Evolutionary conservation across 768 basidiomycete genomes (phyloP).

Genomic region (Agaricus bisporus): DNA sequence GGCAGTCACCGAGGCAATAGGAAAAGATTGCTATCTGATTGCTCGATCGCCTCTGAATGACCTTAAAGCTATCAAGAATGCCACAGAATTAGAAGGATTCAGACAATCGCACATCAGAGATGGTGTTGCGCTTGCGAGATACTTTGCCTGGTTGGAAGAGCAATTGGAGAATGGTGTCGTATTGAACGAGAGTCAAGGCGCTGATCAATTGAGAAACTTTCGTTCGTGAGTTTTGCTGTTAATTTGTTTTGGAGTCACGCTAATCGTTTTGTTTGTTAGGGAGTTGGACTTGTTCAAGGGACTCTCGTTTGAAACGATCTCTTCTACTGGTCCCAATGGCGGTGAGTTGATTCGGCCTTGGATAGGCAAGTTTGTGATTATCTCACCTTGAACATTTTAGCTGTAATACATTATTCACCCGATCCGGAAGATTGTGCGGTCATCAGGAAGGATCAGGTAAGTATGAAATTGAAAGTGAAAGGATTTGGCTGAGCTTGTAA

Average conservation of each 20-base stretch:
- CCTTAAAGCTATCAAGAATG: slow-evolving; percentile 77
- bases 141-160: slow-evolving; percentile 95
- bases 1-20: slow-evolving; percentile 77
- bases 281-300: slow-evolving; percentile 79
- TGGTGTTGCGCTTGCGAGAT: slow-evolving; percentile 79
- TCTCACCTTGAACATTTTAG: slow-evolving; percentile 26
- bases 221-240: slow-evolving; percentile 55
- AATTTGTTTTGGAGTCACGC: slow-evolving; percentile 1
- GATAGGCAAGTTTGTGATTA: background rate
- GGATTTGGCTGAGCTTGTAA: background rate
- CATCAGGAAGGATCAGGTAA: slow-evolving; percentile 70
- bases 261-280: slow-evolving; percentile 28
- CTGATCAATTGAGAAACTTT: slow-evolving; percentile 72
- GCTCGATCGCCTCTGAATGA: slow-evolving; percentile 71
- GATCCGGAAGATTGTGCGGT: slow-evolving; percentile 65
- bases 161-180: slow-evolving; percentile 55
- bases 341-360: slow-evolving; percentile 38
- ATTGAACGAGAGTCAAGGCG: slow-evolving; percentile 75
- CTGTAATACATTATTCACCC: slow-evolving; percentile 92
- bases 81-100: slow-evolving; percentile 83
- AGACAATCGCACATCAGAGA: slow-evolving; percentile 85
- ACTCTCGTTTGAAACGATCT: slow-evolving; percentile 88
- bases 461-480: background rate
- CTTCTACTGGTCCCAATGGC: slow-evolving; percentile 87
- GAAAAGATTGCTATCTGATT: slow-evolving; percentile 48